Evolutionary conservation across 2,329 filamentous ascomycete genomes (phyloP), one percentile per base, ranked within the genome.

Genomic region (Aaosphaeria arxii): DNA sequence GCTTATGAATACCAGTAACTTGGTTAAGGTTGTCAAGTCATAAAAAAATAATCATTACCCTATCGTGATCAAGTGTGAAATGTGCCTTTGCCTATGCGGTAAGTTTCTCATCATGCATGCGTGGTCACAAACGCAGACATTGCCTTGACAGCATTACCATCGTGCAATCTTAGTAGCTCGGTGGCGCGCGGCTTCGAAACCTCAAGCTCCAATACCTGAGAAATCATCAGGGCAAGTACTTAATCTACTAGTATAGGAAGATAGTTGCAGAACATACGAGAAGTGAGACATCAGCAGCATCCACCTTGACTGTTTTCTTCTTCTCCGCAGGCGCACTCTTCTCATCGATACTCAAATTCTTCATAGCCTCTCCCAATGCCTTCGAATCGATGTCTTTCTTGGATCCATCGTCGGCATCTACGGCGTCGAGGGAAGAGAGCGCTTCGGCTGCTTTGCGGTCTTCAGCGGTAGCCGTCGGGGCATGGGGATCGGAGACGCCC

Each of bases 361-460:
- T 82, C 79, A 90, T 87, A 29, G 87, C 88, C 64, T 88, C 84
- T 61, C 77, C 83, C 44, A 88, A 79, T 54, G 87, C 88, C 51
- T 86, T 86, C 45, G 82, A 74, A 66, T 91, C 87, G 57, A 88
- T 81, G 53, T 84, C 76, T 53, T 81, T 79, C 61, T 80, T 78
- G 3, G 71, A 63, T 13, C 70, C 24, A 28, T 7, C 63, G 30
- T 80, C 76, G 42, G 77, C 76, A 47, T 75, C 74, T 49, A 74
- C 75, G 35, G 71, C 67, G 64, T 89, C 87, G 56, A 91, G 83
- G 52, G 79, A 81, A 42, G 85, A 86, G 50, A 91, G 81, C 30
- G 87, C 88, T 5, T 84, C 85, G 38, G 86, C 86, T 41, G 87
- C 86, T 71, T 89, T 89, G 71, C 86, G 84, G 73, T 89, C 87